A percentile compares a stretch with the other conserved stretches of the same genome.
Evolutionary conservation across 306 rosid genomes (phyloP).

Genomic region (Cicer arietinum): DNA sequence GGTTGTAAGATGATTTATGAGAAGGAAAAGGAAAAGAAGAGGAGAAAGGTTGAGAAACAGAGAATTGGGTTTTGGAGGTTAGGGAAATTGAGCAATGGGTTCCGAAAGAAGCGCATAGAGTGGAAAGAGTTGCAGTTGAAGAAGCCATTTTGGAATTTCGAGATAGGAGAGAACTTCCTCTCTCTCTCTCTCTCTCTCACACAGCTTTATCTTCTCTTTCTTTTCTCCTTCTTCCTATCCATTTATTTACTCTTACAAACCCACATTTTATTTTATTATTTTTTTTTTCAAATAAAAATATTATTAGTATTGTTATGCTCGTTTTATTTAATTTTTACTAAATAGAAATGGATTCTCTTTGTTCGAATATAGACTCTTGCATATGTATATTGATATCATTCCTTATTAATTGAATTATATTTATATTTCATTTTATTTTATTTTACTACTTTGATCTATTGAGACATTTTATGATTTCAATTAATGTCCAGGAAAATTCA

Average conservation of each 20-base stretch:
- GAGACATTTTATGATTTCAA: no score
- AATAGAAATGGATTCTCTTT: no score
- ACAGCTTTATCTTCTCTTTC: background rate
- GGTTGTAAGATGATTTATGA: constrained; percentile 45
- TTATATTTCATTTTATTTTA: no score
- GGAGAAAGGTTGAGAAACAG: constrained; percentile 36
- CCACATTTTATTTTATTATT: no score
- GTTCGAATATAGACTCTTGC: no score
- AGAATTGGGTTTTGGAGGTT: constrained; percentile 35
- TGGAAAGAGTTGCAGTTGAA: constrained; percentile 62
- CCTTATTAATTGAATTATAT: no score
- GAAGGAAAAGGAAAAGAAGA: constrained; percentile 52
- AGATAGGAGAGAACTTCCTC: constrained; percentile 36
- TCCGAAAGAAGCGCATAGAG: constrained; percentile 62
- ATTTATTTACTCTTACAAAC: background rate
- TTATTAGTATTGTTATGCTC: no score
- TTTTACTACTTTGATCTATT: no score
- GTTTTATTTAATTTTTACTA: no score
- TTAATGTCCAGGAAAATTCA: no score
- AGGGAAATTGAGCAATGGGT: constrained; percentile 62
- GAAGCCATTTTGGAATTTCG: constrained; percentile 67
- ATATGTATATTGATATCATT: no score
- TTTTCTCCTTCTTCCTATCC: constrained; percentile 34
- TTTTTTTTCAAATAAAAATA: no score
- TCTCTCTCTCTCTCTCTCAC: constrained; percentile 21